Percentiles rank a stretch among this genome's conserved stretches.
phyloP scores from a whole-genome alignment of 768 basidiomycete genomes.

The Tylopilus cervinicoccineus region DNA sequence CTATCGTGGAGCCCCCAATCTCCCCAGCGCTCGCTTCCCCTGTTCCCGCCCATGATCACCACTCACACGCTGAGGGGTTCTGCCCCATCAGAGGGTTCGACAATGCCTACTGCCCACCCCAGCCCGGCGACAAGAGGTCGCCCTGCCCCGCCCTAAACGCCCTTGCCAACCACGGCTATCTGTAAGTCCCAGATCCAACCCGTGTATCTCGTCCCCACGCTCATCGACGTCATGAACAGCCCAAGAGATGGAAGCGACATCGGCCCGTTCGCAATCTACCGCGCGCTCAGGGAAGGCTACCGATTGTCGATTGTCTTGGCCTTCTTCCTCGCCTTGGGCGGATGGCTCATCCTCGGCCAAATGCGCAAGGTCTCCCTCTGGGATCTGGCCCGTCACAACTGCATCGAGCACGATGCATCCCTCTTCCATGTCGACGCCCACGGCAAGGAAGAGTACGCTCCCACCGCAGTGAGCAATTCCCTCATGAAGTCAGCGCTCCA shows the following conservation, averaged over 20 bases:
- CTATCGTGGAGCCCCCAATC: background rate
- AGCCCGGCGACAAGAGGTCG: slow-evolving; percentile 50
- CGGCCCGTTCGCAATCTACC: slow-evolving; percentile 34
- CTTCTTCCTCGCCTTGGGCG: slow-evolving; percentile 43
- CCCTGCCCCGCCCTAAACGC: slow-evolving; percentile 73
- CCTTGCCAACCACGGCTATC: slow-evolving; percentile 71
- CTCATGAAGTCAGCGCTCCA: slow-evolving; percentile 39
- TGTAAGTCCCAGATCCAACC: slow-evolving; percentile 43
- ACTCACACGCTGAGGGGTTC: slow-evolving; percentile 14
- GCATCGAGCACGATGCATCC: slow-evolving; percentile 58
- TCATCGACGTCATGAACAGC: slow-evolving; percentile 26
- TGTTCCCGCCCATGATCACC: slow-evolving; percentile 18
- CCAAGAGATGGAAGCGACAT: slow-evolving; percentile 50
- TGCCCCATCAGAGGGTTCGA: slow-evolving; percentile 41
- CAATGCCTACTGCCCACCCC: slow-evolving; percentile 42
- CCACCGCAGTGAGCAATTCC: slow-evolving; percentile 36
- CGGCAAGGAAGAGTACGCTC: slow-evolving; percentile 43
- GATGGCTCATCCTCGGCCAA: slow-evolving; percentile 41
- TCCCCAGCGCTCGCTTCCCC: slow-evolving; percentile 8
- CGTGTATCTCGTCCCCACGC: background rate
- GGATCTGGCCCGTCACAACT: slow-evolving; percentile 43
- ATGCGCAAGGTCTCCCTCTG: slow-evolving; percentile 33
- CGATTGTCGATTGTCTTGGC: slow-evolving; percentile 45
- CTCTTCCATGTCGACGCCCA: slow-evolving; percentile 49
- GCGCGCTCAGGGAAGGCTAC: slow-evolving; percentile 48